Evolutionary conservation across 352 stramenopile species (phyloP), one percentile per base, ranked within the genome.

Genomic region (Pythium oligandrum): DNA sequence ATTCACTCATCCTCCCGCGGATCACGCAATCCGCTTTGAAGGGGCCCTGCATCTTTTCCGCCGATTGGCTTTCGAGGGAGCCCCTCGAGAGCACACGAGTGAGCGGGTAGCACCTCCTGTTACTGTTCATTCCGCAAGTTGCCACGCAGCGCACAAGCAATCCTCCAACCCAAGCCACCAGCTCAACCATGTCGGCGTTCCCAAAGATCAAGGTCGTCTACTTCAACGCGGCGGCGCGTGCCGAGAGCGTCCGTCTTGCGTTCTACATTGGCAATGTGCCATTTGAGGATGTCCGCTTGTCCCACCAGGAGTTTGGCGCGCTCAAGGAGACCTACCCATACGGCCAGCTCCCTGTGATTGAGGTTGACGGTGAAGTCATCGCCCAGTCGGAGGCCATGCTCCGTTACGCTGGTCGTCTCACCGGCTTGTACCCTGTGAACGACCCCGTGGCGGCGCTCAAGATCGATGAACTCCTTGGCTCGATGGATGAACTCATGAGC

Each of bases 231-330:
- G 59, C 60, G 33, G 70, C 57, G 43, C 63, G 67, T 37, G 70
- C 66, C 46, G 70, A 78, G 50, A 52, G 48, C 40, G 51, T 67
- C 37, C 63, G 70, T 32, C 55, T 77, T 30, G 64, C 64, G 26
- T 63, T 78, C 37, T 34, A 40, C 43, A 59, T 69, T 36, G 70
- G 59, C 32, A 53, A 63, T 37, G 53, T 76, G 30, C 66, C 66
- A n/a, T 78, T 78, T 46, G 61, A 67, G 42, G 70, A 78, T 50
- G 53, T 66, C 31, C 66, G 70, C 32, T 11, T 76, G 26, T 63
- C 44, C n/a, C 44, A 53, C 33, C 54, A 63, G 44, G 10, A 78
- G 52, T 78, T 74, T 49, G 53, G 26, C 10, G 48, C 48, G 30
- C 36, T 59, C 35, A 77, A 79, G 55, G 33, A 48, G 1, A 53